phyloP scores from a whole-genome alignment of 441 rosid species.

The Pelargonium fulgidum region DNA sequence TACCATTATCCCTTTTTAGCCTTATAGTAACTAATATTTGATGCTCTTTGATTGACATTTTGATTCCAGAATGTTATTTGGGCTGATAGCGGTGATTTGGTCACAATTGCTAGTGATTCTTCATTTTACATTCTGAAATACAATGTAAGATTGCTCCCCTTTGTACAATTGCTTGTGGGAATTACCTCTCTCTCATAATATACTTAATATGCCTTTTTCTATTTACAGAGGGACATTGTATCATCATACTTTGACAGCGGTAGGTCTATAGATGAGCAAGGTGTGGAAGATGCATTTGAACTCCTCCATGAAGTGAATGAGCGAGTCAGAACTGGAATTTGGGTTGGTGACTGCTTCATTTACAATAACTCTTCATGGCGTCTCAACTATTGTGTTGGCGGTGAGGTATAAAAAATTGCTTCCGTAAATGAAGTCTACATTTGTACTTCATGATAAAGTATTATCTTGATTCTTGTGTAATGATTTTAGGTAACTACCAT shows the following conservation, averaged over 20 bases:
- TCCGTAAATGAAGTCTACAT: neutral
- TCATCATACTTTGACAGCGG: conserved; percentile 82
- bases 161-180: conserved; percentile 17
- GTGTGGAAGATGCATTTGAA: conserved; percentile 98
- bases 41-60: conserved; percentile 20
- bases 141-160: conserved; percentile 46
- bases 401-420: conserved; percentile 59
- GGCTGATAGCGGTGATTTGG: conserved; percentile 99
- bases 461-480: conserved; percentile 16
- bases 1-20: conserved; percentile 13
- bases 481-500: conserved; percentile 78
- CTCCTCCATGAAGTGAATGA: conserved; percentile 95
- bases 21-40: conserved; percentile 11
- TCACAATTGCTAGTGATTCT: conserved; percentile 88
- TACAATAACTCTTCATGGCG: conserved; percentile 95
- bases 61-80: conserved; percentile 77
- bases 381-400: conserved; percentile 98
- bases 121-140: conserved; percentile 95
- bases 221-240: conserved; percentile 73
- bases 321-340: conserved; percentile 89
- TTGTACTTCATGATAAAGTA: conserved; percentile 13
- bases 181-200: conserved; percentile 11
- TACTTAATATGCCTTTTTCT: conserved; percentile 13
- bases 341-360: conserved; percentile 99
- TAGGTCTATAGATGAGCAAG: conserved; percentile 83